These are phyloP conservation scores for Myxozyma neotropica DNA, from an alignment of 805 yeast species.

Conservation along the genomic window DNA sequence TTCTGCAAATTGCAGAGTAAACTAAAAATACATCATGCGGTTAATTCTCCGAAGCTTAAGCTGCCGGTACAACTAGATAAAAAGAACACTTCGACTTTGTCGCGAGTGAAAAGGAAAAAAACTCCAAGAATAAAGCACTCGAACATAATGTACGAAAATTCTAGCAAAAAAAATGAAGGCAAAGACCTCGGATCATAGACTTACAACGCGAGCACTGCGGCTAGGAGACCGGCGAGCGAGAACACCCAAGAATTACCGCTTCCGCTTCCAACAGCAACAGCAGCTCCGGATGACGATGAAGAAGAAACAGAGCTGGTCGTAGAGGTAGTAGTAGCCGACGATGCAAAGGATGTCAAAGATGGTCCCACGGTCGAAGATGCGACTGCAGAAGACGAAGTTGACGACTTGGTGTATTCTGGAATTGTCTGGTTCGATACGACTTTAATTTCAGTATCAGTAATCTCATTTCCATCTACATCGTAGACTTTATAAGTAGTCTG, in stretches of 20 bases:
- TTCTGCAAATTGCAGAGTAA: too few species aligned
- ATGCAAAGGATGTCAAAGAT: neutral
- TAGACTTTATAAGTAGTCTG: constrained; percentile 40
- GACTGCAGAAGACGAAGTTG: constrained; percentile 6
- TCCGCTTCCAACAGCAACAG: neutral
- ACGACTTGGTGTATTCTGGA: constrained; percentile 2
- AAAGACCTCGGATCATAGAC: neutral
- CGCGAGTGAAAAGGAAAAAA: too few species aligned
- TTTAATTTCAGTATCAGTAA: constrained; percentile 35
- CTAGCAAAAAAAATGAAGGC: neutral
- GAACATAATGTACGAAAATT: too few species aligned
- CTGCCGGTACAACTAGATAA: too few species aligned
- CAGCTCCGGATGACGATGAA: constrained; percentile 2
- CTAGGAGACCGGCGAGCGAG: neutral
- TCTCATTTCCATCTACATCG: constrained; percentile 40
- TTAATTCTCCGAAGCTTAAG: too few species aligned
- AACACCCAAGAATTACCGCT: neutral
- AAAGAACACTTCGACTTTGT: too few species aligned
- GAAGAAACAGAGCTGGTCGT: neutral
- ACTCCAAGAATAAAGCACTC: neutral
- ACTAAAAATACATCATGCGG: too few species aligned
- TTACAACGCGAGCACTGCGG: constrained; percentile 2
- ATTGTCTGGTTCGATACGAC: constrained; percentile 30
- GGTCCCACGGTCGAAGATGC: constrained; percentile 10
- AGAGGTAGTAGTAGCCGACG: neutral